phyloP scores from a whole-genome alignment of 169 alveolate species.

The Plasmodium blacklocki region DNA sequence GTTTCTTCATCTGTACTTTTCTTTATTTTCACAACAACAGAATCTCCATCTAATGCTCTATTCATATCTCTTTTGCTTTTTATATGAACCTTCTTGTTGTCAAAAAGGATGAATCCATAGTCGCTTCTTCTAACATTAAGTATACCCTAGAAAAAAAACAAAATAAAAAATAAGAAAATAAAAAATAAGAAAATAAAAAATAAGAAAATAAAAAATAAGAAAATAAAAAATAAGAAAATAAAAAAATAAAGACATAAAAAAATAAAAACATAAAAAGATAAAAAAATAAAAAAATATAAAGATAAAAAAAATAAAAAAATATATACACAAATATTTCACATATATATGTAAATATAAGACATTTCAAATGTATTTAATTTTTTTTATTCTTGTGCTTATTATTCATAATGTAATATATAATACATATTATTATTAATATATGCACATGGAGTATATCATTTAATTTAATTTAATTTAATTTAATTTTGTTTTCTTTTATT shows the following conservation, averaged over 20 bases:
- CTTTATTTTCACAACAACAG: conserved; percentile 89
- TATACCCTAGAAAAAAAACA: conserved; percentile 23
- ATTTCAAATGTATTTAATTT: too few relatives aligned
- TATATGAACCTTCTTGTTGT: conserved; percentile 32
- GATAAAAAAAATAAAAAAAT: too few relatives aligned
- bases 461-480: too few relatives aligned
- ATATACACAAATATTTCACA: background rate
- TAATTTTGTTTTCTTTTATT: too few relatives aligned
- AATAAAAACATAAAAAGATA: background rate
- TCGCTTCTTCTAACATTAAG: conserved; percentile 29
- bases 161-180: background rate
- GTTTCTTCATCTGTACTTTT: background rate
- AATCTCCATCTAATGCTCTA: conserved; percentile 94
- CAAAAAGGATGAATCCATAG: conserved; percentile 29
- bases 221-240: too few relatives aligned
- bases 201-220: too few relatives aligned
- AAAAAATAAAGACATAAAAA: background rate
- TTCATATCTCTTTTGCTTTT: conserved; percentile 81
- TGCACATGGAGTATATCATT: background rate
- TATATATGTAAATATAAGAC: background rate
- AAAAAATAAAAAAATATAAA: too few relatives aligned
- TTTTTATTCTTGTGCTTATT: background rate
- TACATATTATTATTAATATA: background rate
- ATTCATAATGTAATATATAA: background rate
- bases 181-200: too few relatives aligned